phyloP scores from a whole-genome alignment of 352 stramenopile genomes.

The Phytophthora pistaciae region DNA sequence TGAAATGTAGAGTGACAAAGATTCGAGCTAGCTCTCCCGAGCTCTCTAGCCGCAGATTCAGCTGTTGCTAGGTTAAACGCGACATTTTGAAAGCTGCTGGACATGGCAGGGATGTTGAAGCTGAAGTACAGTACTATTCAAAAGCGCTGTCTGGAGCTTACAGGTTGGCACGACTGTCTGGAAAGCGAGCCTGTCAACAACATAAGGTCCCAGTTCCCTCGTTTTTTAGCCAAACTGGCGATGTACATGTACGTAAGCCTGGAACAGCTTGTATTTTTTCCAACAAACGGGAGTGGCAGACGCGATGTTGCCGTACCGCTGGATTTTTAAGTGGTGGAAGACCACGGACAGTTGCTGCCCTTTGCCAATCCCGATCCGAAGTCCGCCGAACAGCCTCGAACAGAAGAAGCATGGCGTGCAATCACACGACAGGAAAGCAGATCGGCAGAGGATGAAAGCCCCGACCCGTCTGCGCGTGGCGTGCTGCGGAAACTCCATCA shows the following conservation, averaged over 20 bases:
- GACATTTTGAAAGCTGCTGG: background rate
- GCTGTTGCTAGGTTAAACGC: too few species aligned
- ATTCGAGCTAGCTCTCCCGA: too few species aligned
- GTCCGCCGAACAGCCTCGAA: conserved; percentile 27
- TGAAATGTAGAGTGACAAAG: conserved; percentile 23
- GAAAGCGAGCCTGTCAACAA: background rate
- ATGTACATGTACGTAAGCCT: too few species aligned
- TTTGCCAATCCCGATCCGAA: conserved; percentile 5
- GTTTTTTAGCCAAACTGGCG: too few species aligned
- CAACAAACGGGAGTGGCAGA: conserved; percentile 8
- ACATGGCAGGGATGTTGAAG: background rate
- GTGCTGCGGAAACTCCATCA: background rate
- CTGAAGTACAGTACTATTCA: background rate
- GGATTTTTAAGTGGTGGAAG: conserved; percentile 22
- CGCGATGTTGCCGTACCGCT: conserved; percentile 3
- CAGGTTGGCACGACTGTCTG: background rate
- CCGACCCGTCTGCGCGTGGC: background rate
- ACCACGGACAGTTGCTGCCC: background rate
- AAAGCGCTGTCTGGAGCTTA: too few species aligned
- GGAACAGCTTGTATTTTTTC: background rate
- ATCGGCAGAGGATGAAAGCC: background rate
- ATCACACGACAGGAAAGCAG: background rate
- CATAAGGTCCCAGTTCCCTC: background rate
- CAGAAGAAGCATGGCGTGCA: conserved; percentile 13
- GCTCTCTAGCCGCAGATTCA: too few species aligned